These are phyloP conservation scores for Auricularia sp. DNA, from an alignment of 768 basidiomycete species.

Conservation along the genomic window DNA sequence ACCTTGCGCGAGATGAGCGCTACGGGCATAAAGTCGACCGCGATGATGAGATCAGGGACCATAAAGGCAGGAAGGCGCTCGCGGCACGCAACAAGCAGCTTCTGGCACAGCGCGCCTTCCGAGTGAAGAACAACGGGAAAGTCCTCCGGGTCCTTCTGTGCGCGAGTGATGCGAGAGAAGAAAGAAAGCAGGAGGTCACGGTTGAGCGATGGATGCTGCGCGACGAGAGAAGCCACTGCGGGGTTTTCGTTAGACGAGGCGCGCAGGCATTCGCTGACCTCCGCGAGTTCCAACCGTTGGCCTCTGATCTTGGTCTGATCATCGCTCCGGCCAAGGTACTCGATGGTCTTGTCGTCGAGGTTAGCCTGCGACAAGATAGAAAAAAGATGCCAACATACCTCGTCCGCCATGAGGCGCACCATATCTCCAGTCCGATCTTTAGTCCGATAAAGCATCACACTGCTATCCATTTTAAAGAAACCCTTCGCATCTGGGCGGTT, in stretches of 20 bases:
- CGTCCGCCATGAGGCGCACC: conserved; percentile 42
- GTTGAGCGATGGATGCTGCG: conserved; percentile 34
- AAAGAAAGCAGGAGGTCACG: conserved; percentile 39
- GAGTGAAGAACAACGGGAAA: conserved; percentile 29
- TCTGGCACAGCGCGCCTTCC: conserved; percentile 22
- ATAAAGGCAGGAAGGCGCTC: conserved; percentile 39
- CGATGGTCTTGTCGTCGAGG: conserved; percentile 22
- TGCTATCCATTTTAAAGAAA: conserved; percentile 36
- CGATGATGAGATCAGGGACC: conserved; percentile 41
- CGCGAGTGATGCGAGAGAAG: conserved; percentile 28
- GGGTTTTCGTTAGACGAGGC: conserved; percentile 18
- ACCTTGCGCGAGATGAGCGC: conserved; percentile 28
- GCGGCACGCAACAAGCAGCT: conserved; percentile 26
- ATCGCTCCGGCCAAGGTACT: conserved; percentile 43
- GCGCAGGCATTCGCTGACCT: conserved; percentile 37
- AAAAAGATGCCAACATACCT: neutral
- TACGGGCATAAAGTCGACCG: conserved; percentile 39
- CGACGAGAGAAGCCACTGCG: conserved; percentile 34
- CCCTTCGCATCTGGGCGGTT: conserved; percentile 33
- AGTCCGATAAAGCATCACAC: conserved; percentile 32
- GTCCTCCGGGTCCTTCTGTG: conserved; percentile 14
- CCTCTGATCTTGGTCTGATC: conserved; percentile 44
- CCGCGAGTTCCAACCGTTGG: conserved; percentile 45
- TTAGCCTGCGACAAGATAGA: too few species aligned
- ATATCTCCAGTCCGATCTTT: conserved; percentile 31